Conservation (phyloP, 2,329 filamentous ascomycete genomes). For the Talaromyces pinophilus region DNA sequence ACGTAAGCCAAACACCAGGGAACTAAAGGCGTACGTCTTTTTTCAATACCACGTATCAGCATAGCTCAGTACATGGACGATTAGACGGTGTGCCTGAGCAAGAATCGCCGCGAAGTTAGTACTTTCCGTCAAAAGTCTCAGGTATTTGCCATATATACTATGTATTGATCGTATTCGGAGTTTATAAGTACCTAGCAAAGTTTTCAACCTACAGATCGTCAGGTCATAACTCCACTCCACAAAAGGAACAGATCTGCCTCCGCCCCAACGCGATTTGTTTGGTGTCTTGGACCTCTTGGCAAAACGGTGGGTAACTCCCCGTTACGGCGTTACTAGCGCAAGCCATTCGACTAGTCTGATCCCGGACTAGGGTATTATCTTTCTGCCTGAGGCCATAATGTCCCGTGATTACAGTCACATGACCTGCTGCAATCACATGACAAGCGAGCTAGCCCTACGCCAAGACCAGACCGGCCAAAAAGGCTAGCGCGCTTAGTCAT, state of each 20-base stretch:
- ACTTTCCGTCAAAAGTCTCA: neutral
- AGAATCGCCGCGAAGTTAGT: neutral
- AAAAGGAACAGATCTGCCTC: neutral
- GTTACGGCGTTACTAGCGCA: slow-evolving; percentile 1
- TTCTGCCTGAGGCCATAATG: neutral
- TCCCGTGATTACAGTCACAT: slow-evolving; percentile 6
- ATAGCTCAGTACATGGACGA: neutral
- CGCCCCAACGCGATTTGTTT: neutral
- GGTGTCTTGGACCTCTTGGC: neutral
- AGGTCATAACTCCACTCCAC: neutral
- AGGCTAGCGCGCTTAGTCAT: slow-evolving; percentile 34
- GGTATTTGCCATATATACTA: neutral
- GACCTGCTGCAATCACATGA: slow-evolving; percentile 16
- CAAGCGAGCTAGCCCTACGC: slow-evolving; percentile 31
- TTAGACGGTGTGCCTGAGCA: neutral
- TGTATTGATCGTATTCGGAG: neutral
- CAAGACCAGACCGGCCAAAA: slow-evolving; percentile 25
- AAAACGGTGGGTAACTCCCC: neutral
- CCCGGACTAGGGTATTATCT: neutral
- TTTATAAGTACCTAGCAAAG: neutral
- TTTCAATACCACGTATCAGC: neutral
- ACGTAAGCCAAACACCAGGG: slow-evolving; percentile 3
- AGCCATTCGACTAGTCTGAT: neutral
- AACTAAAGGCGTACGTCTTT: neutral
- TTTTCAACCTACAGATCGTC: neutral